Evolutionary conservation across 352 stramenopile species (phyloP).

Genomic region (Globisporangium ultimum): DNA sequence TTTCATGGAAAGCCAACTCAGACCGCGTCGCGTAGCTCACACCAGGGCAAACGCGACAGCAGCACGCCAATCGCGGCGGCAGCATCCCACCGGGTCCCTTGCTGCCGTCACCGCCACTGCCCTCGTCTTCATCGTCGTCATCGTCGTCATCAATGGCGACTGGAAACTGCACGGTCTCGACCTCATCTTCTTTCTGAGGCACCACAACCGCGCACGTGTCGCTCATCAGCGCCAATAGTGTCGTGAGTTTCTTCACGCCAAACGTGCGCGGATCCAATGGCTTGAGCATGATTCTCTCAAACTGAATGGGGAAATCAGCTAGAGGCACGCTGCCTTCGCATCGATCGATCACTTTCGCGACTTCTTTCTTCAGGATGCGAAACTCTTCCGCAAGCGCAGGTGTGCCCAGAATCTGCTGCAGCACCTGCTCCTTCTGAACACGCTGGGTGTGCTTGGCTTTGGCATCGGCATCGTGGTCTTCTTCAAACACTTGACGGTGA

Average conservation of each 20-base stretch:
- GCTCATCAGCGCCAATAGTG: constrained; percentile 49
- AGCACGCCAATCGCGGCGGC: constrained; percentile 41
- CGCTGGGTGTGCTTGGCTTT: constrained; percentile 18
- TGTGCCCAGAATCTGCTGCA: constrained; percentile 43
- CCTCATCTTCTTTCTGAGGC: constrained; percentile 41
- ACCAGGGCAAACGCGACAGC: constrained; percentile 61
- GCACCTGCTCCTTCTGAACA: constrained; percentile 43
- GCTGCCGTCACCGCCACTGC: background rate
- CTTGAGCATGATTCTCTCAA: constrained; percentile 72
- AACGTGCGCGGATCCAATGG: constrained; percentile 44
- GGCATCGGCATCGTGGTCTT: constrained; percentile 19
- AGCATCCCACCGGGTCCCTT: constrained; percentile 18
- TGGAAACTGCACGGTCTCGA: constrained; percentile 64
- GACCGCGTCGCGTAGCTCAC: constrained; percentile 57
- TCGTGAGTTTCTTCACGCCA: constrained; percentile 80
- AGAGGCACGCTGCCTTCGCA: constrained; percentile 47
- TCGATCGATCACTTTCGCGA: constrained; percentile 68
- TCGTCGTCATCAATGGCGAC: constrained; percentile 8
- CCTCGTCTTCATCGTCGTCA: constrained; percentile 16
- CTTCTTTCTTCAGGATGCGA: constrained; percentile 62
- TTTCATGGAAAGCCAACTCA: constrained; percentile 60
- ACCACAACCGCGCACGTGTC: constrained; percentile 50
- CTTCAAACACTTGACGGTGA: constrained; percentile 41
- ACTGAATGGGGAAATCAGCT: constrained; percentile 41
- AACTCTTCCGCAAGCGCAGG: constrained; percentile 44